Conservation (phyloP, 345 rosid genomes). For the Linum lewisii region DNA sequence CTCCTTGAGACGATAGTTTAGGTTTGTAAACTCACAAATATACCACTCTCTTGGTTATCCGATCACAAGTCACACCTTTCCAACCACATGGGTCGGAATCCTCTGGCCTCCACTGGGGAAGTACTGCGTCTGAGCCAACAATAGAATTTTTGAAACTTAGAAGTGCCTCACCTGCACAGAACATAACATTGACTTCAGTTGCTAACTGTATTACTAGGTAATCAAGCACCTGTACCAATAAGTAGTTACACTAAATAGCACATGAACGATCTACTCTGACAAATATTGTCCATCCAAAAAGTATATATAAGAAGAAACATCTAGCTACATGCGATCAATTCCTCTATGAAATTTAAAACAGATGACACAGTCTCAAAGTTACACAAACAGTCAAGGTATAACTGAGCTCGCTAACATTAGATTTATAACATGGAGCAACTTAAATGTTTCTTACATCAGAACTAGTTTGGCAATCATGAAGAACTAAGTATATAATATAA, state of each 20-base stretch:
- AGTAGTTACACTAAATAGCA: too few relatives aligned
- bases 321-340: neutral
- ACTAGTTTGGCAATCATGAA: neutral
- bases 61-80: constrained; percentile 85
- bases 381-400: neutral
- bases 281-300: too few relatives aligned
- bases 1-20: neutral
- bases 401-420: neutral
- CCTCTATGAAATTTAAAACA: neutral
- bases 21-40: constrained; percentile 45
- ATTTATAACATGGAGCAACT: neutral
- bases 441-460: neutral
- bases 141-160: constrained; percentile 60
- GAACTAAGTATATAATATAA: too few relatives aligned
- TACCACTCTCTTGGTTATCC: constrained; percentile 66
- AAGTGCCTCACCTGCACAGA: constrained; percentile 68
- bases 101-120: constrained; percentile 87
- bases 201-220: too few relatives aligned
- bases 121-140: constrained; percentile 55
- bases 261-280: too few relatives aligned
- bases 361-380: neutral
- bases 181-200: neutral
- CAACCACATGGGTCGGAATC: constrained; percentile 94
- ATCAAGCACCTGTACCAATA: neutral
- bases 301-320: neutral